phyloP scores from a whole-genome alignment of 2,329 filamentous ascomycete species.

The Nectriaceae sp. region DNA sequence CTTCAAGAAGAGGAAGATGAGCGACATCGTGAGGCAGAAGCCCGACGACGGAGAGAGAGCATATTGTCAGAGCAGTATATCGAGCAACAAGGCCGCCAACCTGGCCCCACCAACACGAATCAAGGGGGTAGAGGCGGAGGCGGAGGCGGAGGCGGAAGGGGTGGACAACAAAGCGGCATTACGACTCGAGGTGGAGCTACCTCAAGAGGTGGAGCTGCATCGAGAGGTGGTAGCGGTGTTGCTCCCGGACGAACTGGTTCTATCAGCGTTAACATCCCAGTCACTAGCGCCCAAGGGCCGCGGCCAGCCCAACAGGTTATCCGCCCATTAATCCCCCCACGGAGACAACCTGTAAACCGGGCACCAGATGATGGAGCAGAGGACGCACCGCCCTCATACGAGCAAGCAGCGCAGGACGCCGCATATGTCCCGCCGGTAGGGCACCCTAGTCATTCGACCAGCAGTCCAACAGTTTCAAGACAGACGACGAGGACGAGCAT shows the following conservation, averaged over 20 bases:
- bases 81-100: slow-evolving; percentile 58
- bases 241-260: slow-evolving; percentile 26
- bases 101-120: slow-evolving; percentile 25
- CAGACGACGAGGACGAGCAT: slow-evolving; percentile 23
- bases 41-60: slow-evolving; percentile 65
- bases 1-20: slow-evolving; percentile 94
- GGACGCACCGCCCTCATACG: slow-evolving; percentile 59
- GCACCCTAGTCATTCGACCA: slow-evolving; percentile 51
- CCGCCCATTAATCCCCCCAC: slow-evolving; percentile 43
- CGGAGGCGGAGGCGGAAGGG: slow-evolving; percentile 12
- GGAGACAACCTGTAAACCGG: slow-evolving; percentile 39
- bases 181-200: neutral
- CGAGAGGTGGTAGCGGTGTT: slow-evolving; percentile 15
- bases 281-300: slow-evolving; percentile 17
- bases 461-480: slow-evolving; percentile 25
- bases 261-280: slow-evolving; percentile 20
- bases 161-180: slow-evolving; percentile 6
- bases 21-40: slow-evolving; percentile 66
- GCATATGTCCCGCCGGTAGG: slow-evolving; percentile 55
- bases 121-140: slow-evolving; percentile 16
- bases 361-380: slow-evolving; percentile 43
- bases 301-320: slow-evolving; percentile 39
- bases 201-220: slow-evolving; percentile 2
- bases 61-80: slow-evolving; percentile 71
- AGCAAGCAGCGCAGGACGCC: slow-evolving; percentile 54